These are phyloP conservation scores for Pleoardoris graminearum DNA, from an alignment of 2,329 filamentous ascomycete species.

Conservation along the genomic window DNA sequence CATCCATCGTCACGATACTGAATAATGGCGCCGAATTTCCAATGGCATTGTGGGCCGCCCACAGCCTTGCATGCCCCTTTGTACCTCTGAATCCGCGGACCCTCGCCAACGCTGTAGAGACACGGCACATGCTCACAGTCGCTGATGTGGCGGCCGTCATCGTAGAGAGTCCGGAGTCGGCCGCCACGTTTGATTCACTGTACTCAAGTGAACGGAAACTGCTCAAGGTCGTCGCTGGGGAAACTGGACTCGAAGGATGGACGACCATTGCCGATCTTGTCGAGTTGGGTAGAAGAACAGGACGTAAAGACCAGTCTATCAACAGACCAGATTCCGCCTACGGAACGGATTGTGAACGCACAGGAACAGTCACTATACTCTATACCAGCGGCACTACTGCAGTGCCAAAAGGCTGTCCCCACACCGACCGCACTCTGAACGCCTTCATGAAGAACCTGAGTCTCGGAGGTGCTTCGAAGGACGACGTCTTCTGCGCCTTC, in stretches of 20 bases:
- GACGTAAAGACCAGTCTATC: background rate
- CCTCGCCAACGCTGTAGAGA: constrained; percentile 1
- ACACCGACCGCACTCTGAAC: constrained; percentile 2
- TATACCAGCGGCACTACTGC: constrained; percentile 5
- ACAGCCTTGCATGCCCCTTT: constrained; percentile 3
- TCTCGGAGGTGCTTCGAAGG: background rate
- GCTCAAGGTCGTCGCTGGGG: constrained; percentile 2
- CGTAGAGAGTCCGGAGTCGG: background rate
- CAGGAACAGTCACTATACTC: background rate
- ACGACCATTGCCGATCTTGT: constrained; percentile 1
- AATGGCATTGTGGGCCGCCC: constrained; percentile 5
- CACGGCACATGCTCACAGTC: constrained; percentile 5
- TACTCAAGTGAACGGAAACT: background rate
- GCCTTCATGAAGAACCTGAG: constrained; percentile 4
- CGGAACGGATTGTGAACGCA: background rate
- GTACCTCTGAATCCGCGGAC: constrained; percentile 2
- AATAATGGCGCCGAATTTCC: constrained; percentile 4
- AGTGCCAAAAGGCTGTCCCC: constrained; percentile 3
- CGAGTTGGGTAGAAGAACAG: background rate
- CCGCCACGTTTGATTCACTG: background rate
- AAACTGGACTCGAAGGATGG: background rate
- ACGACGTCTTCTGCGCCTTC: constrained; percentile 3
- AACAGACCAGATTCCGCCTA: background rate
- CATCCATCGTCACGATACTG: background rate
- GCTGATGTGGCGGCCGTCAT: constrained; percentile 1